Percentiles rank a stretch among this genome's conserved stretches.
Conservation (phyloP, 2,329 filamentous ascomycete species). For the Dactylellina haptotyla region DNA sequence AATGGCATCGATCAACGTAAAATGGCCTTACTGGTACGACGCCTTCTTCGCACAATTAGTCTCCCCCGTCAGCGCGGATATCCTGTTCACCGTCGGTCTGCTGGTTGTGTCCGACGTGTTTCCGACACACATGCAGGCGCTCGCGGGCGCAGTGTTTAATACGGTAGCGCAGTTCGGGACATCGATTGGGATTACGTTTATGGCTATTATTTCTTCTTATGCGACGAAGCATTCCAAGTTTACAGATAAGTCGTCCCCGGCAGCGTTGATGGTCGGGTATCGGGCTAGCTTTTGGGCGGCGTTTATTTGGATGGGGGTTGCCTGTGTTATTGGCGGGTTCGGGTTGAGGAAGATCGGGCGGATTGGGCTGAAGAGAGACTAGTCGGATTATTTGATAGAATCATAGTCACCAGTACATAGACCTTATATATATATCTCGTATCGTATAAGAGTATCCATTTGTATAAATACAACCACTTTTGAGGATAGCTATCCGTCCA, state of each 20-base stretch:
- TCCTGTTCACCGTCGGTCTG: not conserved
- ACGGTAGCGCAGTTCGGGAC: not conserved
- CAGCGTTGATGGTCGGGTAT: slow-evolving; percentile 1
- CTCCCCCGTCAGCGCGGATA: not conserved
- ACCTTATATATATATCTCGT: not conserved
- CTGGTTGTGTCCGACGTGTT: not conserved
- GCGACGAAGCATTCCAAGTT: not conserved
- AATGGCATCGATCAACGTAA: not conserved
- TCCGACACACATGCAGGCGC: not conserved
- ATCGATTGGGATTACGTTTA: not conserved
- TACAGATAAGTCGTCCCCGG: not conserved
- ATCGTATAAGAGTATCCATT: not conserved
- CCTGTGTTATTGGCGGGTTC: not conserved
- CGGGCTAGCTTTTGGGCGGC: not conserved
- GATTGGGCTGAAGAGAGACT: not conserved
- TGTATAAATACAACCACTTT: no score
- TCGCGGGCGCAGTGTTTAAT: not conserved
- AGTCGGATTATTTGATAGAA: not conserved
- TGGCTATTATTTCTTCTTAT: not conserved
- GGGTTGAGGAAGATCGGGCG: not conserved
- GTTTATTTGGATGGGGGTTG: not conserved
- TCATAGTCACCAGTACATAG: no score
- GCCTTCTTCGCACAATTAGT: not conserved
- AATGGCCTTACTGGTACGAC: not conserved
- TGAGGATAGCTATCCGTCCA: no score